These are phyloP conservation scores for Fusarium virguliforme DNA, from an alignment of 2,329 filamentous ascomycete species.

Conservation along the genomic window DNA sequence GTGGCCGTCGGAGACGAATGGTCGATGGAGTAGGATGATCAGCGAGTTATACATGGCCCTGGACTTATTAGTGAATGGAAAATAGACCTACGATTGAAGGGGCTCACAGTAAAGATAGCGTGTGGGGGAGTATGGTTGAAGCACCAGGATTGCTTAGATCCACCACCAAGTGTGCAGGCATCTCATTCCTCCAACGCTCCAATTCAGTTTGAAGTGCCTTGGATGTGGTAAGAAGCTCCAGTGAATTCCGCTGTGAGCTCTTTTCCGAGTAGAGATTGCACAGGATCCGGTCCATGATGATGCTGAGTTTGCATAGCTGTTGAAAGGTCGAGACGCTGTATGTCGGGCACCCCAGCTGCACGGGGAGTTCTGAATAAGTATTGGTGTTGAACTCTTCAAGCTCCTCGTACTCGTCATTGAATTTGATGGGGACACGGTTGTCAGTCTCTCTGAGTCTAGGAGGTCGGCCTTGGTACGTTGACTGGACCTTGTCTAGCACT, in stretches of 20 bases:
- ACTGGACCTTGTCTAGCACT: conserved; percentile 66
- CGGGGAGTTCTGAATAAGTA: conserved; percentile 52
- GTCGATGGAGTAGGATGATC: conserved; percentile 67
- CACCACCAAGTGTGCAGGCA: conserved; percentile 59
- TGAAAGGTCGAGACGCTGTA: conserved; percentile 61
- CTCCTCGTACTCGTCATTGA: conserved; percentile 66
- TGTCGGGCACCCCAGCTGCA: conserved; percentile 55
- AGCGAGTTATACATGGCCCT: conserved; percentile 64
- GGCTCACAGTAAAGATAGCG: conserved; percentile 9
- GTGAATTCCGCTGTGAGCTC: conserved; percentile 49
- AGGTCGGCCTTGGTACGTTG: conserved; percentile 68
- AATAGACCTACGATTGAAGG: too few species aligned
- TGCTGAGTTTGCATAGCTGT: conserved; percentile 60
- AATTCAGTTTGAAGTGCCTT: conserved; percentile 58
- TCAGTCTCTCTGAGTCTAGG: conserved; percentile 62
- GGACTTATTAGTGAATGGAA: background rate
- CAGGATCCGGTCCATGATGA: conserved; percentile 62
- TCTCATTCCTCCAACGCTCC: conserved; percentile 57
- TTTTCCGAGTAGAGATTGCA: conserved; percentile 62
- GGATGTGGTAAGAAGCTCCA: conserved; percentile 53
- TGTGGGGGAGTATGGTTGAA: conserved; percentile 50
- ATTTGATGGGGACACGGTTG: conserved; percentile 61
- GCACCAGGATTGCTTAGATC: background rate
- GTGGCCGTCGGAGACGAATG: conserved; percentile 66
- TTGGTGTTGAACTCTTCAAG: conserved; percentile 64